phyloP scores from a whole-genome alignment of 768 basidiomycete genomes.

The Leccinellum rugosiceps region DNA sequence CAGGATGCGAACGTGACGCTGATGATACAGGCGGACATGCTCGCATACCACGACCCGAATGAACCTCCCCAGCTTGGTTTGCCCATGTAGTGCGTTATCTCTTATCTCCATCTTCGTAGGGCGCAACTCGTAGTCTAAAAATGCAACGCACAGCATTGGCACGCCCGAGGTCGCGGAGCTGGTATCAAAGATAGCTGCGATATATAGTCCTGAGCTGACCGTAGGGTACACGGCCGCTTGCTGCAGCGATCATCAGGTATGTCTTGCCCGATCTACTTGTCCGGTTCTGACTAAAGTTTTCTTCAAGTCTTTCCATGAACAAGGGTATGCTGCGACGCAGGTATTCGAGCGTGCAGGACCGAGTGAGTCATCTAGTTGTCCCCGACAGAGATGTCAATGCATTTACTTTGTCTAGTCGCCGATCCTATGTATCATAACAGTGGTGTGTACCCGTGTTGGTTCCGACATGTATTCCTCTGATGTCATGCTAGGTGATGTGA shows the following conservation, averaged over 20 bases:
- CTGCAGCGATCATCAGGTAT: conserved; percentile 88
- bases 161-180: conserved; percentile 74
- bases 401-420: conserved; percentile 45
- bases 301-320: conserved; percentile 68
- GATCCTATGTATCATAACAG: conserved; percentile 92
- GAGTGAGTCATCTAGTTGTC: conserved; percentile 35
- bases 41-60: conserved; percentile 72
- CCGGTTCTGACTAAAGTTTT: background rate
- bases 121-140: background rate
- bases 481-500: conserved; percentile 59
- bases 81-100: conserved; percentile 54
- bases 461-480: background rate
- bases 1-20: conserved; percentile 65
- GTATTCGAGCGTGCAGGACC: conserved; percentile 86
- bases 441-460: conserved; percentile 37
- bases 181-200: conserved; percentile 66
- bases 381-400: background rate
- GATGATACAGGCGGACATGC: conserved; percentile 93
- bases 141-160: conserved; percentile 56
- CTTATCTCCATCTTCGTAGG: background rate
- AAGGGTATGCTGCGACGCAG: conserved; percentile 83
- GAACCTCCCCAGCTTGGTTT: conserved; percentile 86
- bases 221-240: conserved; percentile 76
- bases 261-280: conserved; percentile 1
- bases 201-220: conserved; percentile 78